phyloP scores from a whole-genome alignment of 805 yeast species.

The Scheffersomyces spartinae region DNA sequence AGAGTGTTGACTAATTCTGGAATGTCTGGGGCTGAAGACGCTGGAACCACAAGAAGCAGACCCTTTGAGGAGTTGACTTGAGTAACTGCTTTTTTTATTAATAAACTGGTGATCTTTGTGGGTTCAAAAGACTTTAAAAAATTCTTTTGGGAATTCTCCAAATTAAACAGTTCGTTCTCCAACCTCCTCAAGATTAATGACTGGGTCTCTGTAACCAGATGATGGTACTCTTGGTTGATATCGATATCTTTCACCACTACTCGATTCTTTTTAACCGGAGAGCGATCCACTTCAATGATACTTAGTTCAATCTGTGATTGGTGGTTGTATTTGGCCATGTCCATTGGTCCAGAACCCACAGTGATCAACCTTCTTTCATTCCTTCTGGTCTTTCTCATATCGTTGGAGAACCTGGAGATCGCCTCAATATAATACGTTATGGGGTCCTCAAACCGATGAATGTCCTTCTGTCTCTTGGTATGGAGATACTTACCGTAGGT shows the following conservation, averaged over 20 bases:
- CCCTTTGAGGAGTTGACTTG: too few species aligned
- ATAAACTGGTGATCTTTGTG: too few species aligned
- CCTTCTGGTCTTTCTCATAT: slow-evolving; percentile 7
- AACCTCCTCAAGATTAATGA: slow-evolving; percentile 5
- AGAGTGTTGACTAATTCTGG: too few species aligned
- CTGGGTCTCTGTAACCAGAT: slow-evolving; percentile 3
- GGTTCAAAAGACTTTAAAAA: slow-evolving; percentile 7
- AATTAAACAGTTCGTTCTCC: slow-evolving; percentile 4
- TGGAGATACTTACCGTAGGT: slow-evolving; percentile 4
- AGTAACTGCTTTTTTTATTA: too few species aligned
- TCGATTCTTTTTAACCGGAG: not conserved
- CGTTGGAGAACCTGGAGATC: slow-evolving; percentile 8
- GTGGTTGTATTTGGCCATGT: not conserved
- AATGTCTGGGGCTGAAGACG: too few species aligned
- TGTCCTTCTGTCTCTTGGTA: too few species aligned
- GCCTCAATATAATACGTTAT: slow-evolving; percentile 8
- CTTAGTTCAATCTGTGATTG: too few species aligned
- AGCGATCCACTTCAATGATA: too few species aligned
- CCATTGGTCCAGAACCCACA: slow-evolving; percentile 1
- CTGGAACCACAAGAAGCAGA: too few species aligned
- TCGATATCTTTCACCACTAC: slow-evolving; percentile 4
- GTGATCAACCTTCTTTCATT: slow-evolving; percentile 6
- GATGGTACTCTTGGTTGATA: slow-evolving; percentile 1
- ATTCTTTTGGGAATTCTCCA: slow-evolving; percentile 7
- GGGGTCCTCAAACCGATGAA: slow-evolving; percentile 7